phyloP scores from a whole-genome alignment of 1,284 basidiomycete species.

The Thecaphora thlaspeos region DNA sequence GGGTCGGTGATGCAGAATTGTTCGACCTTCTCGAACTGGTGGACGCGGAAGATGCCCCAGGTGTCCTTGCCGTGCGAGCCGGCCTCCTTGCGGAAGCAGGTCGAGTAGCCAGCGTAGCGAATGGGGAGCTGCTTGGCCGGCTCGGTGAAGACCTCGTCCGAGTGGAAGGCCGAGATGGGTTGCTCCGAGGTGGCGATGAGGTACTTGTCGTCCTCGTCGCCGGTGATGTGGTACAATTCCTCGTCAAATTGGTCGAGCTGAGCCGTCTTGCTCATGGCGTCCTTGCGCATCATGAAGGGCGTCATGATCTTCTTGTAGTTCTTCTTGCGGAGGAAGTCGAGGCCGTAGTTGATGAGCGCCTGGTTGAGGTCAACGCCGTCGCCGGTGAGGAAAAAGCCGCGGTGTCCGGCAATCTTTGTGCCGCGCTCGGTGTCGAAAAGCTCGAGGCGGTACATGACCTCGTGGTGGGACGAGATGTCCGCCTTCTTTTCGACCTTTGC shows the following conservation, averaged over 20 bases:
- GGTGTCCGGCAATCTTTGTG: slow-evolving; percentile 85
- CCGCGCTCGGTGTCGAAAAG: slow-evolving; percentile 93
- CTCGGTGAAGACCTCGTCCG: slow-evolving; percentile 94
- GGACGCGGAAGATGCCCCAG: slow-evolving; percentile 99
- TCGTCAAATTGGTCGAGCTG: slow-evolving; percentile 98
- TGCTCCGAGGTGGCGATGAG: slow-evolving; percentile 98
- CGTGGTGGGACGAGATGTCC: slow-evolving; percentile 90
- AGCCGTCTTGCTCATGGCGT: slow-evolving; percentile 94
- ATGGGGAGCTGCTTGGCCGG: slow-evolving; percentile 87
- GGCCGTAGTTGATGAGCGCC: slow-evolving; percentile 89
- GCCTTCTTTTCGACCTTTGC: slow-evolving; percentile 62
- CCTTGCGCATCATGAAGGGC: slow-evolving; percentile 98
- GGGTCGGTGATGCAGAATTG: slow-evolving; percentile 92
- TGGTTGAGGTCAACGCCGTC: slow-evolving; percentile 97
- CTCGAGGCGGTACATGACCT: slow-evolving; percentile 87
- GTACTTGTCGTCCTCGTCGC: slow-evolving; percentile 92
- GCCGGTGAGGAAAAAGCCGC: slow-evolving; percentile 92
- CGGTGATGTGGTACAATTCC: slow-evolving; percentile 91
- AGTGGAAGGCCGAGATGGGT: slow-evolving; percentile 91
- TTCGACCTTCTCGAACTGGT: slow-evolving; percentile 99
- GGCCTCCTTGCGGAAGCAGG: slow-evolving; percentile 99
- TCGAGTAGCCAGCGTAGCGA: slow-evolving; percentile 70
- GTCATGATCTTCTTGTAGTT: slow-evolving; percentile 93
- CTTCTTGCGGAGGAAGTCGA: slow-evolving; percentile 82
- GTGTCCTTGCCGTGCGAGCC: slow-evolving; percentile 95